A percentile compares a stretch with the other conserved stretches of the same genome.
Conservation (phyloP, 441 rosid genomes). For the Bruguiera hainesii region DNA sequence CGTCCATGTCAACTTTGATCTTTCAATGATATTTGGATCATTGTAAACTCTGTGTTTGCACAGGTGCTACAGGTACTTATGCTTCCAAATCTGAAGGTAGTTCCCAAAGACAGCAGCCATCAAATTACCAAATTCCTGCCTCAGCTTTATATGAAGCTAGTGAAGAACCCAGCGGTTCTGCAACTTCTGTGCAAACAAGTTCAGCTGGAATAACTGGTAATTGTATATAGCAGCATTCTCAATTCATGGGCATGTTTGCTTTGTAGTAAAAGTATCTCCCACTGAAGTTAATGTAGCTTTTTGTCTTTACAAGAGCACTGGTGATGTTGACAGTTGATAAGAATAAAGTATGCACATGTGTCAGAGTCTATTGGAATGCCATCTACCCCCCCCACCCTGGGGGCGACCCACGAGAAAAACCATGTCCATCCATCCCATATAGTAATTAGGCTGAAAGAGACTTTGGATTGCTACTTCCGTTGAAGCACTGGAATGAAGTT, state of each 20-base stretch:
- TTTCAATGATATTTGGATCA: slow-evolving; percentile 4
- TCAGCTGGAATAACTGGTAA: slow-evolving; percentile 38
- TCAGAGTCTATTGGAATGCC: too few relatives aligned
- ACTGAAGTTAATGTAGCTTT: too few relatives aligned
- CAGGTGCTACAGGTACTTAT: slow-evolving; percentile 46
- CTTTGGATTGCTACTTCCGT: too few relatives aligned
- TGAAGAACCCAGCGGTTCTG: slow-evolving; percentile 41
- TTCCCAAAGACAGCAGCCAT: slow-evolving; percentile 46
- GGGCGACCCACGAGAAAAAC: too few relatives aligned
- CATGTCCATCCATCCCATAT: too few relatives aligned
- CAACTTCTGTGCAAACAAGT: slow-evolving; percentile 22
- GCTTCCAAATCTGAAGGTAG: slow-evolving; percentile 36
- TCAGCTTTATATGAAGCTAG: slow-evolving; percentile 70
- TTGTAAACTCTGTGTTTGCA: slow-evolving; percentile 3
- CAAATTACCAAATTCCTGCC: slow-evolving; percentile 78
- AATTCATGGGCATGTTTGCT: background rate
- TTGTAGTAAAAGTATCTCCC: background rate
- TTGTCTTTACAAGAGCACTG: too few relatives aligned
- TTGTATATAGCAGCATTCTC: slow-evolving; percentile 8
- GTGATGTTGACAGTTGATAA: too few relatives aligned
- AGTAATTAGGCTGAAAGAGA: too few relatives aligned
- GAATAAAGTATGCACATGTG: too few relatives aligned
- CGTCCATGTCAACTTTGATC: background rate
- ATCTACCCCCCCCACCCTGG: too few relatives aligned
- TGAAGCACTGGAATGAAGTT: too few relatives aligned